Conservation (phyloP, 306 rosid genomes). For the Macrotyloma uniflorum region DNA sequence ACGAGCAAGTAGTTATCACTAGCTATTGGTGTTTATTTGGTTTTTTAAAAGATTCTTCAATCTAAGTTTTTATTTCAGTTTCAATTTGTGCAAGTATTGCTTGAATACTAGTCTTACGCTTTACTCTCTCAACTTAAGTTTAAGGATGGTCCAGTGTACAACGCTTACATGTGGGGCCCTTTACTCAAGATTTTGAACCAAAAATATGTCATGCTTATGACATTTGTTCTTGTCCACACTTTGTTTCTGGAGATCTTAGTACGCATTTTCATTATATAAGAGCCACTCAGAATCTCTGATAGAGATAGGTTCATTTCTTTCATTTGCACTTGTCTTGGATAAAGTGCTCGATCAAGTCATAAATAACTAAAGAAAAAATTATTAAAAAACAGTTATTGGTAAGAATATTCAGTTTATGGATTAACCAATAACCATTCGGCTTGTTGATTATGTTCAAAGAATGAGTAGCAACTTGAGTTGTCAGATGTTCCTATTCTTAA, state of each 20-base stretch:
- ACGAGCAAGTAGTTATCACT: neutral
- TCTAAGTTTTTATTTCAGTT: slow-evolving; percentile 19
- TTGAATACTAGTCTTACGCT: neutral
- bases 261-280: too few relatives aligned
- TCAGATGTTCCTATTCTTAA: neutral
- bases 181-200: slow-evolving; percentile 3
- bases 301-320: neutral
- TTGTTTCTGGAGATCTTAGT: neutral
- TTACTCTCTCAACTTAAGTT: neutral
- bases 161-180: slow-evolving; percentile 24
- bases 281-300: neutral
- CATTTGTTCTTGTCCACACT: neutral
- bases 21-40: neutral
- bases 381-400: neutral
- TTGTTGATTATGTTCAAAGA: neutral
- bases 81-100: slow-evolving; percentile 1
- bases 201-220: neutral
- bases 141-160: neutral
- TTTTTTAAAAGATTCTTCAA: neutral
- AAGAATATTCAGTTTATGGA: neutral
- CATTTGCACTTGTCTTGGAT: neutral
- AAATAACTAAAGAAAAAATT: neutral
- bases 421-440: neutral
- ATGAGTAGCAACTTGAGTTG: neutral
- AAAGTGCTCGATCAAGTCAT: neutral